Conservation (phyloP, 2,329 filamentous ascomycete genomes). For the Colletotrichum eremochloae region DNA sequence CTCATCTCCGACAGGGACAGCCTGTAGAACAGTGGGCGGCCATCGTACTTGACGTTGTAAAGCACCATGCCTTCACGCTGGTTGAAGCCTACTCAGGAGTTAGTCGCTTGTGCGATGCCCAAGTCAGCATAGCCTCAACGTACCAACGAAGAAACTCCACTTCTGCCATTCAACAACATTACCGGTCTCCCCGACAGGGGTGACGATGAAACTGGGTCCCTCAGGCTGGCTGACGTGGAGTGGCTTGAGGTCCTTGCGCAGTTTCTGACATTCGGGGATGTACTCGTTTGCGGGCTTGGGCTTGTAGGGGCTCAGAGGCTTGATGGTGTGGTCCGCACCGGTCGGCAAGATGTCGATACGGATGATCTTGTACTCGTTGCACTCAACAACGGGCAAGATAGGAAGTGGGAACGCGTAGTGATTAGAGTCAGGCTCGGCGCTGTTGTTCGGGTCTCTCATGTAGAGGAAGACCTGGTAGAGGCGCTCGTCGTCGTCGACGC, state of each 20-base stretch:
- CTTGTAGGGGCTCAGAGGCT: slow-evolving; percentile 68
- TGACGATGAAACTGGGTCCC: slow-evolving; percentile 66
- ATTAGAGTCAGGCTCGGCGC: slow-evolving; percentile 72
- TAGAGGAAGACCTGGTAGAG: slow-evolving; percentile 39
- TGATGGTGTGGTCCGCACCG: slow-evolving; percentile 71
- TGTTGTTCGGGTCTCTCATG: slow-evolving; percentile 71
- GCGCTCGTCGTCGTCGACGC: slow-evolving; percentile 33
- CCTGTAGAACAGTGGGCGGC: slow-evolving; percentile 69
- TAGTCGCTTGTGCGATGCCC: not conserved
- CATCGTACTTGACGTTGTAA: slow-evolving; percentile 71
- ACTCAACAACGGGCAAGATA: slow-evolving; percentile 77
- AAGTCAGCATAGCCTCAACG: not conserved
- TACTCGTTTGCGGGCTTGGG: slow-evolving; percentile 72
- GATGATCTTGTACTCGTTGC: slow-evolving; percentile 72
- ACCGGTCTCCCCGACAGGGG: slow-evolving; percentile 31
- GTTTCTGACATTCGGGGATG: slow-evolving; percentile 70
- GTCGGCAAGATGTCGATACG: slow-evolving; percentile 79
- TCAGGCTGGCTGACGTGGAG: slow-evolving; percentile 72
- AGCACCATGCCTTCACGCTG: slow-evolving; percentile 70
- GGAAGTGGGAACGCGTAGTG: slow-evolving; percentile 77
- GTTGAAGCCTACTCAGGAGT: slow-evolving; percentile 61
- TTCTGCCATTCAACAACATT: slow-evolving; percentile 45
- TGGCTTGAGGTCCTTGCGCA: slow-evolving; percentile 72
- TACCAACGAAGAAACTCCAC: slow-evolving; percentile 69
- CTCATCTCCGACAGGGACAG: slow-evolving; percentile 69